These are phyloP conservation scores for Mycena chlorophos DNA, from an alignment of 768 basidiomycete genomes.

Conservation along the genomic window DNA sequence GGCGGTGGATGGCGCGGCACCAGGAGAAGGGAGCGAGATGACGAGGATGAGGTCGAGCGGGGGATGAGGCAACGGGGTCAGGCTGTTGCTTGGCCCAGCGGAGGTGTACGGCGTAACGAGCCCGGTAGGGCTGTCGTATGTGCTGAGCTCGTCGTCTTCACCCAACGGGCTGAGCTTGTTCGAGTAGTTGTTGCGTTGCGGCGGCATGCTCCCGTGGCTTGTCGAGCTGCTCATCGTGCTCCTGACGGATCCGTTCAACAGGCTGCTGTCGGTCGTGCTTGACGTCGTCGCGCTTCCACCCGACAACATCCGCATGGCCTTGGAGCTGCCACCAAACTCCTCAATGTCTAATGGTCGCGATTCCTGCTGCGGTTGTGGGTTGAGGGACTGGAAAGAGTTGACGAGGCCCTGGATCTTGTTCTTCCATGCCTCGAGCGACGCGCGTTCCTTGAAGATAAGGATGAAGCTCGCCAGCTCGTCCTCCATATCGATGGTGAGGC, in stretches of 20 bases:
- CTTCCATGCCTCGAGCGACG: constrained; percentile 89
- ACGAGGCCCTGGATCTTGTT: constrained; percentile 80
- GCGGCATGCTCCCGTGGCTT: constrained; percentile 58
- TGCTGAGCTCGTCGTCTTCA: constrained; percentile 66
- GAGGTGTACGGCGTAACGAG: constrained; percentile 73
- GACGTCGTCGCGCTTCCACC: constrained; percentile 68
- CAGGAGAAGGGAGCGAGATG: constrained; percentile 78
- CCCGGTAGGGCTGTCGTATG: constrained; percentile 57
- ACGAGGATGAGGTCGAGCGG: constrained; percentile 92
- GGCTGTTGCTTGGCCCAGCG: constrained; percentile 74
- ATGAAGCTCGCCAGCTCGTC: constrained; percentile 97
- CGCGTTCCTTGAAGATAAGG: constrained; percentile 88
- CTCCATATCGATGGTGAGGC: constrained; percentile 96
- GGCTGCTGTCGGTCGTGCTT: constrained; percentile 63
- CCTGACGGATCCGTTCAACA: constrained; percentile 64
- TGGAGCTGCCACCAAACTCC: constrained; percentile 76
- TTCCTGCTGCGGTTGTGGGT: constrained; percentile 36
- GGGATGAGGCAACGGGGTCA: constrained; percentile 80
- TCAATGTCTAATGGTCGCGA: constrained; percentile 57
- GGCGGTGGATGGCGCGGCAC: constrained; percentile 72
- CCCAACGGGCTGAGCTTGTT: constrained; percentile 66
- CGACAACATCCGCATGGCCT: constrained; percentile 78
- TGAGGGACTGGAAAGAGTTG: constrained; percentile 62
- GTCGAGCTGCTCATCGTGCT: constrained; percentile 77
- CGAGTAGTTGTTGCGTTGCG: constrained; percentile 35